Conservation (phyloP, 768 basidiomycete genomes). For the Exidia glandulosa region DNA sequence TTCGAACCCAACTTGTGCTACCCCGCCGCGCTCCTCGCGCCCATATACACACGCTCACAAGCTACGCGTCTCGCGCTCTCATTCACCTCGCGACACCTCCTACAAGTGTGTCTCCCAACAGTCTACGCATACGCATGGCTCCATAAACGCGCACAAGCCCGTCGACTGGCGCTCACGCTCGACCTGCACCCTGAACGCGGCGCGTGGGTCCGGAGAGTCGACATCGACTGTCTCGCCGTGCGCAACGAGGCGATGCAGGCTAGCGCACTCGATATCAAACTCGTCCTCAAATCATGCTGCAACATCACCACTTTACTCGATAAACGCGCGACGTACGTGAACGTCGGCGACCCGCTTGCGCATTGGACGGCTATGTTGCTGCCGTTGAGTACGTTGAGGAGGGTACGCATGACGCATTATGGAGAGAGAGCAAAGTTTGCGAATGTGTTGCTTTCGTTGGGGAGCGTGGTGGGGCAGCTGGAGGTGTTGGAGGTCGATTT, state of each 20-base stretch:
- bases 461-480: neutral
- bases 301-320: neutral
- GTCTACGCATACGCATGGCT: neutral
- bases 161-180: neutral
- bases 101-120: neutral
- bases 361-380: neutral
- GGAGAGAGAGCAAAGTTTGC: neutral
- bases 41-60: neutral
- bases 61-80: neutral
- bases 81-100: neutral
- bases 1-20: too few species aligned
- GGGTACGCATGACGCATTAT: neutral
- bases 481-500: neutral
- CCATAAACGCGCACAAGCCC: neutral
- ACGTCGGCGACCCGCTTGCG: neutral
- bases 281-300: neutral
- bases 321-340: neutral
- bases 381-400: neutral
- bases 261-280: neutral
- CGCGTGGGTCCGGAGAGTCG: neutral
- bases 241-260: neutral
- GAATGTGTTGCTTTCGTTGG: neutral
- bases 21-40: neutral
- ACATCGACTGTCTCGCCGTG: neutral
- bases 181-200: neutral